Evolutionary conservation across 441 rosid genomes (phyloP), one percentile per base, ranked within the genome.

Genomic region (Sinapis alba): DNA sequence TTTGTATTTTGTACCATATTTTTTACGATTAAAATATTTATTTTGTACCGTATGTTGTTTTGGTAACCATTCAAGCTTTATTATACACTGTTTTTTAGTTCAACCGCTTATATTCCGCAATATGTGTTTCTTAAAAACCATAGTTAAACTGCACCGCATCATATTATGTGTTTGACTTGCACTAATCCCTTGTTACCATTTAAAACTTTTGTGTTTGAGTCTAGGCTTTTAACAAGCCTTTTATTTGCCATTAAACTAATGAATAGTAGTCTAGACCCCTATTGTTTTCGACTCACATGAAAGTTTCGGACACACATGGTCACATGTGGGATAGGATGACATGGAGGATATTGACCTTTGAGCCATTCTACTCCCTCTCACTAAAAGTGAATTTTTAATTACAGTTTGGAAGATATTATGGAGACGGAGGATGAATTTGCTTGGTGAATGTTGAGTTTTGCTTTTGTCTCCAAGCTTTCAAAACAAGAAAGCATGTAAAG

Each of bases 391-490:
- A 11, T 54, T 21, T 21, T 66, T 6, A 11, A 6, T 65, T 47
- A 56, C 41, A 1, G 54, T 26, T 32, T 16, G 6, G 6, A 65
- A 65, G 56, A 43, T 26, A 23, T 65, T 43, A n/a, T 45, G n/a
- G n/a, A 5, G 23, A 64, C 23, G 21, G 69, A 65, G 10, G 10
- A 47, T 1, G 13, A 26, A 15, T 15, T 11, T 53, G 2, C 38
- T 8, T 19, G 20, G 21, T n/a, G n/a, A 13, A n/a, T 23, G 27
- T 45, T 45, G 51, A n/a, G 6, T 53, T 65, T 18, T 54, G 27
- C 27, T 58, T 69, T 19, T 54, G 69, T 69, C 71, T 62, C 41
- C 13, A 28, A 53, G 51, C 34, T 11, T 56, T 43, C 62, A 12
- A 21, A 47, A 59, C 1, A 7, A 45, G 66, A 20, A 69, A 56